Conservation (phyloP, 129 eudicot genomes). For the Logfia minima region DNA sequence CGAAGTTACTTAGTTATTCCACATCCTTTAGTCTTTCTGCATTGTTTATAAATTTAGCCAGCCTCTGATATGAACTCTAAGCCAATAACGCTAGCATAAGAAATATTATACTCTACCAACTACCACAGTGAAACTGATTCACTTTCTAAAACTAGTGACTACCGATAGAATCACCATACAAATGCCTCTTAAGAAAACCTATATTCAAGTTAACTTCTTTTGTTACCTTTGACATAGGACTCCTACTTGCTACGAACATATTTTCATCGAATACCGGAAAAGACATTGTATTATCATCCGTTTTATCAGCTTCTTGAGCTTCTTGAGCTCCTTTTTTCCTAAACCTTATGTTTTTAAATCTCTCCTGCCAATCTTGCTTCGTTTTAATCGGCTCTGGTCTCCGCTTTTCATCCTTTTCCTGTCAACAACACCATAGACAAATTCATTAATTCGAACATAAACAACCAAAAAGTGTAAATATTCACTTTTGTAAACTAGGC, state of each 20-base stretch:
- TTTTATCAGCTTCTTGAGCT: slow-evolving; percentile 56
- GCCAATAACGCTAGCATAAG: slow-evolving; percentile 1
- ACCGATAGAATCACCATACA: neutral
- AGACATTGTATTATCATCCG: slow-evolving; percentile 57
- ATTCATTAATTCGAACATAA: neutral
- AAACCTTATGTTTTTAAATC: slow-evolving; percentile 66
- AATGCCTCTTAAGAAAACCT: neutral
- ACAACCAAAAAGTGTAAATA: neutral
- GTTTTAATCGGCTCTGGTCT: slow-evolving; percentile 66
- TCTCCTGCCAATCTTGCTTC: slow-evolving; percentile 90
- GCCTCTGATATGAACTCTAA: neutral
- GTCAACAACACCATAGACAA: slow-evolving; percentile 24
- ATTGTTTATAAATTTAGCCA: neutral
- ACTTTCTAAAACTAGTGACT: slow-evolving; percentile 1
- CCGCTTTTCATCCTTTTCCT: slow-evolving; percentile 54
- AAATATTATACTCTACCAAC: neutral
- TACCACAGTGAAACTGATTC: neutral
- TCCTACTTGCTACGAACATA: slow-evolving; percentile 42
- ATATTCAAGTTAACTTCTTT: slow-evolving; percentile 2
- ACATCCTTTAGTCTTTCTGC: neutral
- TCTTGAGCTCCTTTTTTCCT: slow-evolving; percentile 73
- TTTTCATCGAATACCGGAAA: slow-evolving; percentile 63
- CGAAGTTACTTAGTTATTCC: neutral
- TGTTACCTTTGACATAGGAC: slow-evolving; percentile 52
- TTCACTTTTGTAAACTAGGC: slow-evolving; percentile 10